Base-by-base conservation (phyloP, 805 yeast species). In the Starmerella kuoi region DNA sequence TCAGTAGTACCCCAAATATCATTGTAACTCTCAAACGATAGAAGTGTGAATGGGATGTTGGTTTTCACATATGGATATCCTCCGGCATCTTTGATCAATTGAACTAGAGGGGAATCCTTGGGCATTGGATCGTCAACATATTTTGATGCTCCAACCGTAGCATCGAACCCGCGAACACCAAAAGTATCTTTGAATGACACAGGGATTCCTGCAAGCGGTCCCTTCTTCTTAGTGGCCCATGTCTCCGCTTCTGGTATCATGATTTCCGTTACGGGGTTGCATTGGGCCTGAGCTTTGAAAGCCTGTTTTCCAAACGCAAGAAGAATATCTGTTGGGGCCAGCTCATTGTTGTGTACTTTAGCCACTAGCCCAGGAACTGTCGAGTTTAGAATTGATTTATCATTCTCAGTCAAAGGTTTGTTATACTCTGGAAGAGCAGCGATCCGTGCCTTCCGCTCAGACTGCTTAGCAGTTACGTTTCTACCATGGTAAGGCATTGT, bases 261-360 rank as follows among this genome's bases (percentile, higher is more conserved):
- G 40, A 80, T 66, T 44, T 76, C 79, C 60, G 77, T 66, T 22
- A 74, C 66, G 52, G 74, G 69, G 46, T 74, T 71, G 48, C 78
- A 72, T 27, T 42, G 42, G 54, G 75, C 68, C 47, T 81, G 84
- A 3, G 78, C 76, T 44, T 74, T 65, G 17, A 76, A 66, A 2
- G 85, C 77, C 44, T 77, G 66, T 52, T 75, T 79, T 28, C 77
- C 79, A 53, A 68, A 78, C 0, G 84, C 84, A 50, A 63, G 69
- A 48, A 72, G 66, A 15, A 76, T 73, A 31, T 68, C 66, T 8
- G 66, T 68, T 0, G 83, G 67, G 19, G 69, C 48, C 43, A 70
- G 56, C 30, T 68, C 63, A 3, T 72, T 71, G 3, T 58, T 42
- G 17, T 72, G 69, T 41, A 77, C 71, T 47, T 65, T 60, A 3